phyloP scores from a whole-genome alignment of 164 flowering plant genomes.

The Hamamelis virginiana region DNA sequence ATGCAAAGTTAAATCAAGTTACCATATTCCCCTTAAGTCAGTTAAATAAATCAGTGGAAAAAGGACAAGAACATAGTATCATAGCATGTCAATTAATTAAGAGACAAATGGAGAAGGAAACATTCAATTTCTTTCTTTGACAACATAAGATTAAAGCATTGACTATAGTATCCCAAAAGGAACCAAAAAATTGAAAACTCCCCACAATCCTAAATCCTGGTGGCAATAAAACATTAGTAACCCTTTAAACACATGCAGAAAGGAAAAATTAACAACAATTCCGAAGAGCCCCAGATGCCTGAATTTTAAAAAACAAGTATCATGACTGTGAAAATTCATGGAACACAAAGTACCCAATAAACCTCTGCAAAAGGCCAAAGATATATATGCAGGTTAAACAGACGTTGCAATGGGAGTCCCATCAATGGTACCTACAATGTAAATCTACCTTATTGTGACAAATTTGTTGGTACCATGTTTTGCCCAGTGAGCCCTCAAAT shows the following conservation, averaged over 20 bases:
- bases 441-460: slow-evolving; percentile 78
- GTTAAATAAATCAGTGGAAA: background rate
- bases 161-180: slow-evolving; percentile 15
- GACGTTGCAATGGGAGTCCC: slow-evolving; percentile 39
- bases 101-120: background rate
- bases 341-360: slow-evolving; percentile 26
- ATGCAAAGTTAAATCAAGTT: background rate
- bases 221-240: slow-evolving; percentile 17
- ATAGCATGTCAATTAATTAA: background rate
- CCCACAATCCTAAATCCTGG: slow-evolving; percentile 23
- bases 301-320: slow-evolving; percentile 33
- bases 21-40: background rate
- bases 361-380: slow-evolving; percentile 40
- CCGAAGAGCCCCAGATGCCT: slow-evolving; percentile 23
- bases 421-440: slow-evolving; percentile 21
- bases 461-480: slow-evolving; percentile 95
- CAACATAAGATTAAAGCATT: slow-evolving; percentile 1
- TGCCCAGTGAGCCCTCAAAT: slow-evolving; percentile 87
- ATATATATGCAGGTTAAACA: slow-evolving; percentile 46
- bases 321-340: slow-evolving; percentile 32
- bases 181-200: slow-evolving; percentile 25
- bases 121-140: slow-evolving; percentile 13
- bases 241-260: slow-evolving; percentile 19
- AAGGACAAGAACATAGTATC: background rate
- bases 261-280: slow-evolving; percentile 28